Base-by-base conservation (phyloP, 164 flowering plant genomes). In the Liquidambar formosana region DNA sequence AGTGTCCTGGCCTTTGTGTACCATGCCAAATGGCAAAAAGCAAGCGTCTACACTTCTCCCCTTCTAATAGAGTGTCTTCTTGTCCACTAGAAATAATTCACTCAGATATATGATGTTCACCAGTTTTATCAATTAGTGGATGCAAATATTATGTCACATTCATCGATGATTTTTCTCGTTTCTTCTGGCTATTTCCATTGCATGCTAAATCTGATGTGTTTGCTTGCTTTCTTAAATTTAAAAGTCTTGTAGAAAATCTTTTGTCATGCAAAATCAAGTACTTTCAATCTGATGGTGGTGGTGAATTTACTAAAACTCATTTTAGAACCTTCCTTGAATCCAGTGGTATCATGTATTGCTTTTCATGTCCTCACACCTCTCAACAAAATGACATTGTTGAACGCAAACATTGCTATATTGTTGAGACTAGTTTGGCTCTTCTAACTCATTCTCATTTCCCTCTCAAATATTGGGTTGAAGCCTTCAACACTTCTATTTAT, bases 111-210 rank as follows among this genome's bases (percentile, higher is more conserved):
- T 46, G 54, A 54, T 22, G n/a, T 46, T 48, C 53, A 14, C 28
- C 43, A 6, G 10, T 15, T 25, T n/a, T n/a, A 25, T 63, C 66
- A 12, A 5, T 47, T 47, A 47, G 54, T 46, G 62, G 62, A 3
- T 48, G 54, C 41, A 11, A 18, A 8, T 60, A 33, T 33, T 60
- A 33, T 60, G 44, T 60, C 8, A 5, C 5, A 5, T 33, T 63
- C 25, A 18, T 63, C 4, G 66, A 63, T 48, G 54, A 63, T 25
- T 63, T 46, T 63, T 46, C 54, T 1, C n/a, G 56, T 5, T 63
- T 46, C 21, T 10, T 41, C 14, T 63, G 66, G 43, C 10, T 63
- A 12, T 46, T 21, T 48, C 54, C 54, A 8, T 13, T 63, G 10
- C 19, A 25, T 45, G 9, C 12, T 13, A 63, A 63, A 18, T 63